These are phyloP conservation scores for Dillenia turbinata DNA, from an alignment of 164 flowering plant species.

Conservation along the genomic window DNA sequence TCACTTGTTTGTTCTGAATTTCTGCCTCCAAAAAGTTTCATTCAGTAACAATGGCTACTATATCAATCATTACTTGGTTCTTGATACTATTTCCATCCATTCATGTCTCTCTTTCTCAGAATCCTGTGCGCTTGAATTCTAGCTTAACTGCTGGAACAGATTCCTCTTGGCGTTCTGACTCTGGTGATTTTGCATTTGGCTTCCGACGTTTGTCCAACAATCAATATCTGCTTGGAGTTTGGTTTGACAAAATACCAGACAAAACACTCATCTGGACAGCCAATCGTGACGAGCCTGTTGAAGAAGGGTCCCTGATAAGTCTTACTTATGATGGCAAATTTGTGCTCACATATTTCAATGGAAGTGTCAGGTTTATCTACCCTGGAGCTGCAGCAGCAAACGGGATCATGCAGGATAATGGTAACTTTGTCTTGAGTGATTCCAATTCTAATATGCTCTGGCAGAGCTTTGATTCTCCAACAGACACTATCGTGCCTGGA, in stretches of 20 bases:
- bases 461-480: conserved; percentile 27
- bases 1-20: not conserved
- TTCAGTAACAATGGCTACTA: not conserved
- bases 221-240: not conserved
- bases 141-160: not conserved
- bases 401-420: conserved; percentile 22
- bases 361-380: not conserved
- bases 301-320: conserved; percentile 7
- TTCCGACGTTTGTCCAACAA: not conserved
- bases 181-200: conserved; percentile 3
- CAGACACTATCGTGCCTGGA: conserved; percentile 25
- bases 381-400: not conserved
- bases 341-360: conserved; percentile 6
- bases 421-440: conserved; percentile 24
- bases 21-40: not conserved
- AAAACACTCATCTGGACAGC: conserved; percentile 9
- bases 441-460: conserved; percentile 4
- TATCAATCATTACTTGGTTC: not conserved
- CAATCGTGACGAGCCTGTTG: conserved; percentile 10
- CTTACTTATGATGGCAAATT: conserved; percentile 15
- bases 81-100: not conserved
- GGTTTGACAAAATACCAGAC: not conserved
- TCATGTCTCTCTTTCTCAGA: conserved; percentile 2
- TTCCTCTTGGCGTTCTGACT: conserved; percentile 1
- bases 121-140: not conserved